A percentile compares a stretch with the other conserved stretches of the same genome.
These are phyloP conservation scores for Stropharia rugosoannulata DNA, from an alignment of 768 basidiomycete genomes.

Conservation along the genomic window DNA sequence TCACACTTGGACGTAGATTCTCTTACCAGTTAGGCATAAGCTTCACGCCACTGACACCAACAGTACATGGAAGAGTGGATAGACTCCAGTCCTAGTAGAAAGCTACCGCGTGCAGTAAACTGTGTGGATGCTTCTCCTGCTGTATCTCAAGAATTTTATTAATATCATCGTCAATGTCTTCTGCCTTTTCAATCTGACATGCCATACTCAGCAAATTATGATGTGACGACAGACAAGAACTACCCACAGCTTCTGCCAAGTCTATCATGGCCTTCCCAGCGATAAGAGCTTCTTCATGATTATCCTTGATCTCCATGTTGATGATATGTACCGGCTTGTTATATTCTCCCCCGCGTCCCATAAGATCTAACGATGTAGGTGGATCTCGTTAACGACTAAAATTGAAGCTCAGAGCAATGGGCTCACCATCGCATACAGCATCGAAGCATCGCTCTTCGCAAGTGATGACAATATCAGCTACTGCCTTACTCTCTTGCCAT, in stretches of 20 bases:
- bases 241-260: constrained; percentile 81
- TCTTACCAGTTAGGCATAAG: constrained; percentile 3
- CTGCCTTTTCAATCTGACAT: constrained; percentile 75
- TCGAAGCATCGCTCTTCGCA: constrained; percentile 99
- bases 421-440: constrained; percentile 93
- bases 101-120: constrained; percentile 85
- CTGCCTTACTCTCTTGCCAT: constrained; percentile 89
- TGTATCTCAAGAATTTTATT: constrained; percentile 82
- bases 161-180: constrained; percentile 91
- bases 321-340: constrained; percentile 95
- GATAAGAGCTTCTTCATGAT: constrained; percentile 96
- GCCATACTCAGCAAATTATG: constrained; percentile 8
- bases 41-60: constrained; percentile 6
- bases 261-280: constrained; percentile 96
- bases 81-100: constrained; percentile 61
- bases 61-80: not conserved
- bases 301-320: constrained; percentile 98
- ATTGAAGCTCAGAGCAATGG: not conserved
- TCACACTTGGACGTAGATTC: constrained; percentile 10
- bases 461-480: constrained; percentile 97
- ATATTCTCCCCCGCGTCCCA: constrained; percentile 85
- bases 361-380: constrained; percentile 56
- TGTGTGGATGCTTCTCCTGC: constrained; percentile 90
- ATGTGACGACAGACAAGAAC: not conserved
- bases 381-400: not conserved